phyloP scores from a whole-genome alignment of 306 rosid species.

The Senna tora region DNA sequence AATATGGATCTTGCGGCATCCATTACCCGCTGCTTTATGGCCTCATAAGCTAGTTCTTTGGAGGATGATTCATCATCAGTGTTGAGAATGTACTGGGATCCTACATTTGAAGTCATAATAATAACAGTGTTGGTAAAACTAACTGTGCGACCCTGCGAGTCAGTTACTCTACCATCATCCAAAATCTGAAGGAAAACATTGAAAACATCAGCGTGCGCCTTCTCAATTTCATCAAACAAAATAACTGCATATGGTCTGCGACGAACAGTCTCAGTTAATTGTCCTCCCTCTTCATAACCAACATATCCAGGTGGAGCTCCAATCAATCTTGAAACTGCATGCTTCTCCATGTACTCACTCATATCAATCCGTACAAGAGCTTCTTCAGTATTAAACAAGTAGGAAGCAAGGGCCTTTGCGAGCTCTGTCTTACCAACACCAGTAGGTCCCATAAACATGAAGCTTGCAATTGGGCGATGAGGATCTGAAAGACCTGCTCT shows the following conservation, averaged over 20 bases:
- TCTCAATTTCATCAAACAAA: constrained; percentile 95
- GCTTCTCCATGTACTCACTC: constrained; percentile 99
- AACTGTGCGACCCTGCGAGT: constrained; percentile 92
- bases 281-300: constrained; percentile 99
- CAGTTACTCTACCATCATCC: constrained; percentile 95
- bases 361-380: constrained; percentile 96
- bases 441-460: constrained; percentile 99
- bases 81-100: constrained; percentile 90
- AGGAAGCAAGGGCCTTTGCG: constrained; percentile 95
- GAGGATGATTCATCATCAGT: constrained; percentile 62
- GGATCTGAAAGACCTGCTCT: constrained; percentile 99
- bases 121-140: constrained; percentile 92
- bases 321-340: constrained; percentile 86
- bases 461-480: constrained; percentile 94
- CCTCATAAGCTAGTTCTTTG: constrained; percentile 70
- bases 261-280: constrained; percentile 86
- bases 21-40: constrained; percentile 84
- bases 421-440: constrained; percentile 98
- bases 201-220: constrained; percentile 91
- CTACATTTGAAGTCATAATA: constrained; percentile 98
- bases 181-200: constrained; percentile 94
- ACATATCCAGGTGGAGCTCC: constrained; percentile 99
- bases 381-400: constrained; percentile 93
- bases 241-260: constrained; percentile 94
- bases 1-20: constrained; percentile 95